Evolutionary conservation across 2,329 filamentous ascomycete species (phyloP), one percentile per base, ranked within the genome.

Genomic region (Cladosporium sp.): DNA sequence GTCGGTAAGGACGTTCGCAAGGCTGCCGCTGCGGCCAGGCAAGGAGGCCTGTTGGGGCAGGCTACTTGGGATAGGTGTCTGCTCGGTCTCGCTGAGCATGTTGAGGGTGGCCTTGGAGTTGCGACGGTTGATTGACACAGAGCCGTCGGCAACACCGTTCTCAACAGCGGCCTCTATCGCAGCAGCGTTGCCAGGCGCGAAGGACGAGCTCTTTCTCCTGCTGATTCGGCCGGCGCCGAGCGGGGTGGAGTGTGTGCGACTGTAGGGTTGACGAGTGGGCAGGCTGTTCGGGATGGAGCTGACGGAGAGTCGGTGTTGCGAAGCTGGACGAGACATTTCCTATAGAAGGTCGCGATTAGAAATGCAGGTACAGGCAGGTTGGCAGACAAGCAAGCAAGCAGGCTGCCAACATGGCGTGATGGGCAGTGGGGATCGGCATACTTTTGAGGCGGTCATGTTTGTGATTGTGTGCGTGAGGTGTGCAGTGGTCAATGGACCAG

Each of bases 181-280:
- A 21, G 91, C 89, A 55, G 90, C 87, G 79, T 91, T 93, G 78
- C 87, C 85, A 57, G 89, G 87, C 70, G 88, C 90, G 68, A 92
- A 92, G 76, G 87, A 88, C 77, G 96, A 93, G 80, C 93, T 97
- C 86, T 98, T 98, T 74, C 95, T 88, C 75, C 94, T 92, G 73
- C 92, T 93, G 72, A 98, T 88, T 73, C 95, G 91, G 75, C 93
- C 86, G 66, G 90, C 88, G 72, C 88, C 88, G 67, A 90, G 86
- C 65, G 93, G 90, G 72, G 93, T 84, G 66, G 92, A 92, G 82
- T 93, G 92, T 73, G 88, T 88, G 75, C 93, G 90, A 69, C 88
- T 86, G 80, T 91, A 87, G 70, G 86, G 81, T 76, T 88, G 85
- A 71, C 88, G 89, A 67, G 80, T 82, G 60, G 90, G 84, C 64